A percentile compares a stretch with the other conserved stretches of the same genome.
Evolutionary conservation across 2,329 filamentous ascomycete species (phyloP).

Genomic region (Xylaria sp.): DNA sequence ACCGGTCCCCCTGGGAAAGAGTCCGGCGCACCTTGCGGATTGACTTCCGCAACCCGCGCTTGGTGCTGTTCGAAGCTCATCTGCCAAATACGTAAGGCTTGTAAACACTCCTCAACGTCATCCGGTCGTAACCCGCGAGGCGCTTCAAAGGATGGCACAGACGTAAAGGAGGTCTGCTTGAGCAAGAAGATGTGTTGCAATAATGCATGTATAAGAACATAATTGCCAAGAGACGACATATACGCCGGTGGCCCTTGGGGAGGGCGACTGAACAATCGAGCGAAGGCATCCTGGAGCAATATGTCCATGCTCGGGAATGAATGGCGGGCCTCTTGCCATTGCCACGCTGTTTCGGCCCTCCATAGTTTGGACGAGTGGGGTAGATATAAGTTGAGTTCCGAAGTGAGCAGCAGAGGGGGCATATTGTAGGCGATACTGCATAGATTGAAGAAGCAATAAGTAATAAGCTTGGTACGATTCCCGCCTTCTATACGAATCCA

Average conservation of each 20-base stretch:
- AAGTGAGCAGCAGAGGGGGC: constrained; percentile 66
- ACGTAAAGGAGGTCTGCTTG: constrained; percentile 68
- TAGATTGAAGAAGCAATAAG: constrained; percentile 71
- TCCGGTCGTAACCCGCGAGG: constrained; percentile 63
- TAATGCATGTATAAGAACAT: constrained; percentile 76
- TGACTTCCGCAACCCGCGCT: constrained; percentile 60
- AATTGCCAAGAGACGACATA: constrained; percentile 72
- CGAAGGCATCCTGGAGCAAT: constrained; percentile 66
- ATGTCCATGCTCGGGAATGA: constrained; percentile 62
- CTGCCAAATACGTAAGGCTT: constrained; percentile 68
- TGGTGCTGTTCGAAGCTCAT: constrained; percentile 67
- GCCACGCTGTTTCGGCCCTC: constrained; percentile 66
- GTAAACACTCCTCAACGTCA: constrained; percentile 66
- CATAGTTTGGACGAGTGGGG: constrained; percentile 66
- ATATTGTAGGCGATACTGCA: constrained; percentile 71
- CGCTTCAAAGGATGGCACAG: constrained; percentile 60
- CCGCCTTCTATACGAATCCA: constrained; percentile 68
- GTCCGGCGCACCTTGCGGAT: constrained; percentile 59
- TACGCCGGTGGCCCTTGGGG: constrained; percentile 60
- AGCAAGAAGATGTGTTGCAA: constrained; percentile 78
- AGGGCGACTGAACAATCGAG: constrained; percentile 63
- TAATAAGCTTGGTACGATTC: constrained; percentile 68
- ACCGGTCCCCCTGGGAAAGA: constrained; percentile 67
- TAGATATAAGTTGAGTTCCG: constrained; percentile 65
- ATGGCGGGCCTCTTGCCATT: constrained; percentile 68